These are phyloP conservation scores for Geosmithia morbida DNA, from an alignment of 2,329 filamentous ascomycete species.

Conservation along the genomic window DNA sequence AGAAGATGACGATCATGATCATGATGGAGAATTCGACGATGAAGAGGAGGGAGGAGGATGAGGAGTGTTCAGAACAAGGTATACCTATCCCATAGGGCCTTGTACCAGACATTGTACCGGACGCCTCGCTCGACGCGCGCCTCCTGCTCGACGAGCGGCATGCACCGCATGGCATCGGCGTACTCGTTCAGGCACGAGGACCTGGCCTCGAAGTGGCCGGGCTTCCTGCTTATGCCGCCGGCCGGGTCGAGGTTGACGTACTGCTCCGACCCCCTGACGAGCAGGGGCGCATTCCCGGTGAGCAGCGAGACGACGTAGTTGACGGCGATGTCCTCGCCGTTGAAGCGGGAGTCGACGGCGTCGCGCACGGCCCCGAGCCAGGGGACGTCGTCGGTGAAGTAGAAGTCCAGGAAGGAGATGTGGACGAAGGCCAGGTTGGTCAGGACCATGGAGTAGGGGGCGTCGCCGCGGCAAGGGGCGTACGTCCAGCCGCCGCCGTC, in stretches of 20 bases:
- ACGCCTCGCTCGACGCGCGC: conserved; percentile 16
- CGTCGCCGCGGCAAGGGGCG: conserved; percentile 14
- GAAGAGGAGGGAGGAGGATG: too few relatives aligned
- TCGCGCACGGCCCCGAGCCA: conserved; percentile 15
- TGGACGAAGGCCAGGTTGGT: conserved; percentile 22
- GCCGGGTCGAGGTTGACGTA: conserved; percentile 16
- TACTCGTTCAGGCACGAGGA: conserved; percentile 20
- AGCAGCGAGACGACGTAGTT: conserved; percentile 19
- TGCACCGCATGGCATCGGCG: conserved; percentile 16
- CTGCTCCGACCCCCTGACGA: conserved; percentile 16
- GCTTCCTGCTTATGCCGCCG: conserved; percentile 17
- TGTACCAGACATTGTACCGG: too few relatives aligned
- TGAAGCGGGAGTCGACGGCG: conserved; percentile 21
- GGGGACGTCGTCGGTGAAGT: conserved; percentile 15
- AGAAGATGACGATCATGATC: too few relatives aligned
- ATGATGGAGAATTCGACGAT: too few relatives aligned
- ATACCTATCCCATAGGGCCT: too few relatives aligned
- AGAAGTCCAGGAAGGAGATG: conserved; percentile 22
- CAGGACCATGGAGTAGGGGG: conserved; percentile 19
- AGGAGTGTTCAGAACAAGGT: too few relatives aligned
- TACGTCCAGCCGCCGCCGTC: conserved; percentile 14
- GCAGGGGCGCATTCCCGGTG: conserved; percentile 17
- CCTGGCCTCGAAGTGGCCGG: conserved; percentile 16
- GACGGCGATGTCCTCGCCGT: conserved; percentile 25
- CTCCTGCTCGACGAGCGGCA: conserved; percentile 18